Base-by-base conservation (phyloP, 805 yeast genomes). In the Saturnispora besseyi region DNA sequence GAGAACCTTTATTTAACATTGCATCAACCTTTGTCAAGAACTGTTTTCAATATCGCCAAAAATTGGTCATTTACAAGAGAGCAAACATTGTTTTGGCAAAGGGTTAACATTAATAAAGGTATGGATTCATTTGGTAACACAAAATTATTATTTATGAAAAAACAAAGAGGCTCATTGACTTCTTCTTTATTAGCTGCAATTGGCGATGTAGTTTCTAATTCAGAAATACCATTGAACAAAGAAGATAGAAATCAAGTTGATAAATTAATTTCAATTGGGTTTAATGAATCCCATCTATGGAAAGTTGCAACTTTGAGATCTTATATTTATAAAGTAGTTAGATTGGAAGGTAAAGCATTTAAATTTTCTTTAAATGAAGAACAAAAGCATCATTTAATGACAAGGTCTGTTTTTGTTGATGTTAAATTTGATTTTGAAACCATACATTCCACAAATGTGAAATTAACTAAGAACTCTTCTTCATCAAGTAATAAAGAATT, bases 21-120 rank as follows among this genome's bases (percentile, higher is more conserved):
- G 44, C 81, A 83, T 49, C 74, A 74, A 41, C 90, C 96, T 0
- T 59, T 89, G 2, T 69, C 88, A 0, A 72, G 84, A 55, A 72
- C 79, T 0, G 81, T 84, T 0, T 88, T 78, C 59, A 82, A 78
- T 45, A 61, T 81, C 48, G 75, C 83, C 0, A 71, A 81, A 45
- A 70, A 74, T 1, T 91, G 98, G 97, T 83, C 87, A 1, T 55
- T 77, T 22, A 76, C 78, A 51, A 77, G 84, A 1, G 74, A 73
- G 8, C 78, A 79, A 40, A 78, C 95, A 0, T 65, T 82, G n/a
- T 90, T 91, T 59, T 90, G 97, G 97, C 78, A 82, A 53, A 77
- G 72, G 53, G 65, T 70, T 0, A 13, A 36, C 15, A 40, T n/a
- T 8, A 38, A 22, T 29, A 57, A 64, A 29, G 51, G 53, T 24